Base-by-base conservation (phyloP, 2,329 filamentous ascomycete species). In the Incumbomyces lentus region DNA sequence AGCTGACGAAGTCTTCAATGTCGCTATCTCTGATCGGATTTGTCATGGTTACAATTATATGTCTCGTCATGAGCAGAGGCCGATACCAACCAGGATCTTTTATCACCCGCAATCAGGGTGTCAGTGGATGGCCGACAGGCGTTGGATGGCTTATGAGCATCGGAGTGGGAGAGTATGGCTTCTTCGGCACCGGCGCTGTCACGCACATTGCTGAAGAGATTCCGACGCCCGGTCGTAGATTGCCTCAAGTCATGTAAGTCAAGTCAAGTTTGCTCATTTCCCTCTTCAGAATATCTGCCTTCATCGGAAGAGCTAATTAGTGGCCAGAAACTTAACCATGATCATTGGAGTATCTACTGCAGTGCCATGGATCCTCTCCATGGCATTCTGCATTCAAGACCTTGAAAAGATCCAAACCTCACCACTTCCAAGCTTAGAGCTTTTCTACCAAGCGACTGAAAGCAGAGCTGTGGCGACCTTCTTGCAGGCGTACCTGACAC, bases 131-230 rank as follows among this genome's bases (percentile, higher is more conserved):
- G 38, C 14, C 14, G 14, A 29, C 22, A 7, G 38, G 38, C 16
- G 30, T 29, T 6, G 38, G 19, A 14, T 40, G 38, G 38, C 16
- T 40, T 4, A 19, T 40, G 14, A 17, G 38, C 19, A 40, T 40
- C 17, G 30, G 16, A 14, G 30, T 26, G 22, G 38, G 19, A 17
- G 30, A 26, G 38, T 40, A 40, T 17, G n/a, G 19, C n/a, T 40
- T 40, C n/a, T n/a, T 13, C 10, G 38, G 38, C n/a, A 40, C 38
- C 4, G 38, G 30, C 5, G 38, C 19, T 14, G 38, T 26, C 16
- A 40, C 30, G 4, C 38, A 40, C 17, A 40, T 40, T 29, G 30
- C 19, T 26, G 38, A 40, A 26, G 38, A 40, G 22, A 18, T 40
- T 13, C 14, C 19, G 7, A 14, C 11, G 30, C 14, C 38, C 4